Conservation (phyloP, 2,329 filamentous ascomycete species). For the Cryphonectria parasitica region DNA sequence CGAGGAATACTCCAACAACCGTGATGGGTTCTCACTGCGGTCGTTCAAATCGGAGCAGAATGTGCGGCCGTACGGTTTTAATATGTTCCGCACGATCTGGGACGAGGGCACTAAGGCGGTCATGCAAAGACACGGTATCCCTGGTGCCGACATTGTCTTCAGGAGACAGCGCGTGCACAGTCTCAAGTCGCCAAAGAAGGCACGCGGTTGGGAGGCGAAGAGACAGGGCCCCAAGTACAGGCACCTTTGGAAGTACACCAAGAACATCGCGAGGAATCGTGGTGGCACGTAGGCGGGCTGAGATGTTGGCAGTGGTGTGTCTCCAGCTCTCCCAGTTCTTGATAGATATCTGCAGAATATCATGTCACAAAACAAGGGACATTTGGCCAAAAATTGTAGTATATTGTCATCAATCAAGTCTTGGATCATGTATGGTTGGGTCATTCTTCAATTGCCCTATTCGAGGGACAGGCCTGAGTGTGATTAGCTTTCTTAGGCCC, state of each 20-base stretch:
- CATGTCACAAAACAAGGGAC: not conserved
- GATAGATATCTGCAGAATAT: constrained; percentile 1
- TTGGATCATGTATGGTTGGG: not conserved
- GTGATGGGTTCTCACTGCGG: constrained; percentile 75
- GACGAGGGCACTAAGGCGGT: constrained; percentile 86
- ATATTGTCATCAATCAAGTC: not conserved
- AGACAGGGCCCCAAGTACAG: constrained; percentile 67
- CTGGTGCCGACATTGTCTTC: constrained; percentile 82
- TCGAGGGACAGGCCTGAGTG: not conserved
- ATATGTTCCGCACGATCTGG: constrained; percentile 87
- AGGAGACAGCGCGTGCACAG: constrained; percentile 77
- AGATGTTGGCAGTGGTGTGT: not conserved
- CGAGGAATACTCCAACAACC: constrained; percentile 49
- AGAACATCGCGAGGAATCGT: constrained; percentile 49
- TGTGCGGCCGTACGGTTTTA: constrained; percentile 77
- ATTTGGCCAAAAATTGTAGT: not conserved
- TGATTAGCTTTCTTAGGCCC: not conserved
- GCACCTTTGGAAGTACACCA: constrained; percentile 67
- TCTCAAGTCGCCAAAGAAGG: constrained; percentile 64
- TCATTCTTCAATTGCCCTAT: not conserved
- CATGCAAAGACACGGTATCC: constrained; percentile 78
- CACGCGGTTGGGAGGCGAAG: constrained; percentile 69
- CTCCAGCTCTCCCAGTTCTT: not conserved
- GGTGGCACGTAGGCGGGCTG: constrained; percentile 23
- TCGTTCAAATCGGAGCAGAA: constrained; percentile 72